These are phyloP conservation scores for Miscanthus lutarioriparius DNA, from an alignment of 176 grass and related monocot genomes.

Conservation along the genomic window DNA sequence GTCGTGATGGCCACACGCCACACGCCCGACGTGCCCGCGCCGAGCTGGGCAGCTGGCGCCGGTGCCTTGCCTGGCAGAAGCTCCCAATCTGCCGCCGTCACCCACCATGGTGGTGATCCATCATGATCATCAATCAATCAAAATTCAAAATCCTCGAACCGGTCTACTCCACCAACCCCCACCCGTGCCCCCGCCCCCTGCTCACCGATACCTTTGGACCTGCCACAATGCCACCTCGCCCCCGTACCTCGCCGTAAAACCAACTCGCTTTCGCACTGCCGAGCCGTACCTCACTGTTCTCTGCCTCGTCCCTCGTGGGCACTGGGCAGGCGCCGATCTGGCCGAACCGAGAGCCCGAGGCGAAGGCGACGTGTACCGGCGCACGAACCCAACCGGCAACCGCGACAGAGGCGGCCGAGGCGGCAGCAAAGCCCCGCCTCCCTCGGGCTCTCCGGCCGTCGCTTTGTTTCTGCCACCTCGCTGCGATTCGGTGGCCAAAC, in stretches of 20 bases:
- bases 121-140: background rate
- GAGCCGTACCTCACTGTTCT: conserved; percentile 5
- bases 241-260: background rate
- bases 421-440: background rate
- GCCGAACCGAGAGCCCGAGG: background rate
- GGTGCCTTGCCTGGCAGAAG: background rate
- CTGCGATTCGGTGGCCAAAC: conserved; percentile 46
- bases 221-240: background rate
- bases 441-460: conserved; percentile 41
- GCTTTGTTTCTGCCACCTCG: background rate
- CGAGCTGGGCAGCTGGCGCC: background rate
- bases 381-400: conserved; percentile 25
- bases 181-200: background rate
- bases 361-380: background rate
- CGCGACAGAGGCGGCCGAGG: background rate
- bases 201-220: background rate
- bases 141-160: background rate
- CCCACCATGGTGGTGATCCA: background rate
- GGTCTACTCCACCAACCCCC: background rate
- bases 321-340: background rate
- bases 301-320: background rate
- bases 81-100: background rate
- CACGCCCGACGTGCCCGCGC: background rate
- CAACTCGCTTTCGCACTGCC: background rate
- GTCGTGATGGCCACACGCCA: background rate